phyloP scores from a whole-genome alignment of 257 asterid genomes.

The Catharanthus roseus region DNA sequence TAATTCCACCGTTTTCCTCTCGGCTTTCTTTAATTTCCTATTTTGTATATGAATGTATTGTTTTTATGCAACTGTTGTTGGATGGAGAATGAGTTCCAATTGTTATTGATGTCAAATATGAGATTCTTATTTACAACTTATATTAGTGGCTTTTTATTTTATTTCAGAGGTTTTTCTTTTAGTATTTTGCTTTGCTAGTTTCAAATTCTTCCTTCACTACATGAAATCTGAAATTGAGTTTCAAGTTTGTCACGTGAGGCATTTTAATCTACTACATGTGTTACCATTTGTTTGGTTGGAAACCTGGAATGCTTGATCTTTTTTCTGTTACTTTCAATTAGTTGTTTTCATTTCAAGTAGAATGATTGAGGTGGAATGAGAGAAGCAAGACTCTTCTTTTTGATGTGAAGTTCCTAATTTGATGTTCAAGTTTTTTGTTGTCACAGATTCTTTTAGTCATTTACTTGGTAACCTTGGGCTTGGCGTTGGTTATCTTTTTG shows the following conservation, averaged over 20 bases:
- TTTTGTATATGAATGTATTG: not conserved
- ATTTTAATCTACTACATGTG: not conserved
- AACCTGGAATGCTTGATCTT: not conserved
- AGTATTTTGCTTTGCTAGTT: not conserved
- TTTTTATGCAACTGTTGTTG: not conserved
- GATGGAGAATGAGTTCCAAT: not conserved
- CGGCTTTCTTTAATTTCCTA: not conserved
- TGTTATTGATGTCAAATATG: not conserved
- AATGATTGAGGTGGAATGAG: not conserved
- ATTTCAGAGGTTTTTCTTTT: not conserved
- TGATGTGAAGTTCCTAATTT: not conserved
- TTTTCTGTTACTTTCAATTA: not conserved
- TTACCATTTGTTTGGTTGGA: not conserved
- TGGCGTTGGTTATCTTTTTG: not conserved
- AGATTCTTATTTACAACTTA: not conserved
- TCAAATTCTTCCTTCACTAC: not conserved
- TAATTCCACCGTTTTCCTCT: not conserved
- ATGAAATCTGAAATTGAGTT: not conserved
- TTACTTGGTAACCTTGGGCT: not conserved
- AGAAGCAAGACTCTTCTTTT: not conserved
- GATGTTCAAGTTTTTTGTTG: not conserved
- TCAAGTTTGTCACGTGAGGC: not conserved
- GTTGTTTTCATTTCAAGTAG: not conserved
- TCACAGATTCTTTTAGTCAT: not conserved
- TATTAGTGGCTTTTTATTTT: not conserved